Evolutionary conservation across 108 stramenopile species (phyloP), one percentile per base, ranked within the genome.

Genomic region (Discostella stelligeroides): DNA sequence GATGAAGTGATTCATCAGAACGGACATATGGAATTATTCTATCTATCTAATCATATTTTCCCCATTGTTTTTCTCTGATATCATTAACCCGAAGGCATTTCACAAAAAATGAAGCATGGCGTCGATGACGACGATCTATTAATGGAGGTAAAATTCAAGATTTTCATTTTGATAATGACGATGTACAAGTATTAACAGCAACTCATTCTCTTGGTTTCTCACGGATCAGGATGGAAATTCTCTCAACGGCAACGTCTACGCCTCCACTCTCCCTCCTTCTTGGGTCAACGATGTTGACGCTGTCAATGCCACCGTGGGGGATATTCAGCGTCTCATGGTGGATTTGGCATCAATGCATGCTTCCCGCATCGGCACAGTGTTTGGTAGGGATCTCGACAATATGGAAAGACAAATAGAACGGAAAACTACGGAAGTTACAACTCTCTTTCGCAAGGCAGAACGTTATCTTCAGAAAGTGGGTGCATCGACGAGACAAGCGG

Each of bases 401-500:
- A 91, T 94, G 88, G 97, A 98, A 68, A 72, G 77, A 24, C 81
- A 89, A 63, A 98, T 99, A 48, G 95, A 98, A 66, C 42, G 55
- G 13, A 70, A 87, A 78, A 98, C 96, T 2, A 84, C 72, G 1
- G 90, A 95, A 41, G 83, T 98, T 17, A 95, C 95, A 11, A 85
- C 91, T 69, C 68, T 80, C 17, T 98, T 98, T 78, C 90, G 96
- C 34, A 73, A 81, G 43, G 98, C 96, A 27, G 97, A 98, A 72
- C 82, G 87, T 9, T 69, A 72, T 20, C 66, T 96, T 30, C 81
- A 90, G 68, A 84, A 80, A 46, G 94, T 95, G 27, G 94, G 94
- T 1, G 64, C 87, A n/a, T 87, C 85, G 13, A 95, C 94, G 0
- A 76, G 78, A 12, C 78, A 80, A 2, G 90, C 89, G 15, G 94